Evolutionary conservation across 2,329 filamentous ascomycete species (phyloP).

Genomic region (Hypoxylon sp.): DNA sequence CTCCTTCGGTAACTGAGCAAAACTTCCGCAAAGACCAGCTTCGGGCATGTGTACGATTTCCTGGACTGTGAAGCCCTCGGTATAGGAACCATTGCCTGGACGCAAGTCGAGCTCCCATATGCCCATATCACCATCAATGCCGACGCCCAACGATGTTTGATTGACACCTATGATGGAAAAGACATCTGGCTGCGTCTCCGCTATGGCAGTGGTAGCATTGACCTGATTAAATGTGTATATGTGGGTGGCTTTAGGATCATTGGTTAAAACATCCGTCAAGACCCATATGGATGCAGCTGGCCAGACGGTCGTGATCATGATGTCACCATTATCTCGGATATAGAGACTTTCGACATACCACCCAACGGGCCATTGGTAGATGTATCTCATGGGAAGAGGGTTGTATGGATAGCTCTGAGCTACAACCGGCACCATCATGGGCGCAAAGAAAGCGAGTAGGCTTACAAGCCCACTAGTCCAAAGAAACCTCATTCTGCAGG

Average conservation of each 20-base stretch:
- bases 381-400: constrained; percentile 6
- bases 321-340: constrained; percentile 7
- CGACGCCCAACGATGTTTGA: constrained; percentile 6
- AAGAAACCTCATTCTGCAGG: constrained; percentile 2
- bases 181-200: constrained; percentile 5
- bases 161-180: constrained; percentile 14
- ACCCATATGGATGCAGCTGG: constrained; percentile 11
- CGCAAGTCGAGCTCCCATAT: constrained; percentile 11
- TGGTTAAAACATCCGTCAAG: constrained; percentile 13
- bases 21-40: constrained; percentile 11
- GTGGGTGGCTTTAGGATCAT: constrained; percentile 6
- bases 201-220: constrained; percentile 10
- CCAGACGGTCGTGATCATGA: constrained; percentile 15
- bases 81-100: constrained; percentile 13
- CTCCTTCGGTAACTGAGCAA: constrained; percentile 1
- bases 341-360: constrained; percentile 14
- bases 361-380: constrained; percentile 11
- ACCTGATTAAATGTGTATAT: constrained; percentile 12
- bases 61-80: constrained; percentile 11
- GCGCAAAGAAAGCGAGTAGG: constrained; percentile 6
- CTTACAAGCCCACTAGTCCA: not conserved
- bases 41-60: constrained; percentile 11
- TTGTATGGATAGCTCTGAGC: constrained; percentile 11
- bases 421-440: not conserved
- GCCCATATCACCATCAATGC: constrained; percentile 9